A percentile compares a stretch with the other conserved stretches of the same genome.
These are phyloP conservation scores for Toxicodendron radicans DNA, from an alignment of 345 rosid species.

Conservation along the genomic window DNA sequence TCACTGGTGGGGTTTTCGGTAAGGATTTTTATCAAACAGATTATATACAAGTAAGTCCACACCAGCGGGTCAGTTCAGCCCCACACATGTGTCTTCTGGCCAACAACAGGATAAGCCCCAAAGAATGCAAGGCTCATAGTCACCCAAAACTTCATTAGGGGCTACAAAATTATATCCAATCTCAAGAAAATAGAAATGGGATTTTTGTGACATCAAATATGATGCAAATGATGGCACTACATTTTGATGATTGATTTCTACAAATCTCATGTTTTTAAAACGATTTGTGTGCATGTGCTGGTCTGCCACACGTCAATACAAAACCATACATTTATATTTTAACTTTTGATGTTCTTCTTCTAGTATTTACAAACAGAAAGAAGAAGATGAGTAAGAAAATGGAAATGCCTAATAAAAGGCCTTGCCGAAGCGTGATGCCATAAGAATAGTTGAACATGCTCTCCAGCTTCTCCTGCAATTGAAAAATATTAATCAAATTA, in stretches of 20 bases:
- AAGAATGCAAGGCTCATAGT: background rate
- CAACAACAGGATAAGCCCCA: background rate
- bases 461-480: constrained; percentile 47
- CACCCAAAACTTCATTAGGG: background rate
- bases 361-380: constrained; percentile 57
- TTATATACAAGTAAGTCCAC: background rate
- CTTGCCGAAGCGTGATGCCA: constrained; percentile 41
- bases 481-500: background rate
- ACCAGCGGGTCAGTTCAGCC: no score
- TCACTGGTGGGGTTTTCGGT: background rate
- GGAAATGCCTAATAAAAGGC: constrained; percentile 34
- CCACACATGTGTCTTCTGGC: background rate
- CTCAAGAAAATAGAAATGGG: background rate
- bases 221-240: background rate
- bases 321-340: constrained; percentile 43
- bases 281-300: constrained; percentile 19
- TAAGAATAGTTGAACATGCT: constrained; percentile 34
- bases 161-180: no score
- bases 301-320: constrained; percentile 10
- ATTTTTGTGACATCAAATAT: background rate
- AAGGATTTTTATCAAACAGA: background rate
- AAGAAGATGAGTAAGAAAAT: constrained; percentile 40
- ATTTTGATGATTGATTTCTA: background rate
- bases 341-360: constrained; percentile 69
- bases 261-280: constrained; percentile 1